These are phyloP conservation scores for Trametes gibbosa DNA, from an alignment of 768 basidiomycete species.

Conservation along the genomic window DNA sequence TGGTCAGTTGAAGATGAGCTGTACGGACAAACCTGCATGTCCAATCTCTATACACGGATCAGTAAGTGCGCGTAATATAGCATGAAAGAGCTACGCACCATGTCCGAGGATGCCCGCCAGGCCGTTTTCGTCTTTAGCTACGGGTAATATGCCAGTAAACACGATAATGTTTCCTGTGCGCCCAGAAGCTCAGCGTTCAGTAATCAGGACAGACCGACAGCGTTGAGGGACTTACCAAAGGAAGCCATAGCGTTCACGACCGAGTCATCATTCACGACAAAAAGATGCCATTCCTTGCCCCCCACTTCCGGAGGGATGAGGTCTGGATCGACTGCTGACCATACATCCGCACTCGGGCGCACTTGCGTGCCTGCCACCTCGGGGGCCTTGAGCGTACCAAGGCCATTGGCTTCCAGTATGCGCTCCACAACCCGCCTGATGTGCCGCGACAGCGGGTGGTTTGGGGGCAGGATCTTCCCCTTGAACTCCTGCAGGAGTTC, in stretches of 20 bases:
- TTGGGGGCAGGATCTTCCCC: constrained; percentile 55
- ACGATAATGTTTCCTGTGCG: constrained; percentile 70
- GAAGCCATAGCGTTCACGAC: constrained; percentile 76
- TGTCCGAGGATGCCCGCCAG: constrained; percentile 84
- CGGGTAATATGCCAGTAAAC: constrained; percentile 84
- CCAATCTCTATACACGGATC: constrained; percentile 59
- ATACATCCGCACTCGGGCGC: constrained; percentile 28
- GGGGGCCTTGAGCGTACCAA: constrained; percentile 55
- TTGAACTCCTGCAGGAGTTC: constrained; percentile 53
- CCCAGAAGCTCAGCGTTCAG: not conserved
- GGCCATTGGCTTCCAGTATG: constrained; percentile 67
- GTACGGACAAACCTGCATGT: constrained; percentile 53
- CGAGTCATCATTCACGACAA: constrained; percentile 72
- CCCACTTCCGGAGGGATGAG: constrained; percentile 23
- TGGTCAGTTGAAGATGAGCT: not conserved
- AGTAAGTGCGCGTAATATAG: not conserved
- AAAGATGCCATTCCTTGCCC: constrained; percentile 57
- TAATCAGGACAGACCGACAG: too few relatives aligned
- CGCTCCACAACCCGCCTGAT: constrained; percentile 68
- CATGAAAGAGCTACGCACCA: constrained; percentile 44
- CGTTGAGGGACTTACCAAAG: constrained; percentile 67
- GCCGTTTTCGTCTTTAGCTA: constrained; percentile 75
- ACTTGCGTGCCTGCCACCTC: constrained; percentile 22
- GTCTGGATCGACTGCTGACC: constrained; percentile 20
- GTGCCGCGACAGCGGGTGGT: constrained; percentile 63